Evolutionary conservation across 345 rosid species (phyloP).

Genomic region (Populus nigra): DNA sequence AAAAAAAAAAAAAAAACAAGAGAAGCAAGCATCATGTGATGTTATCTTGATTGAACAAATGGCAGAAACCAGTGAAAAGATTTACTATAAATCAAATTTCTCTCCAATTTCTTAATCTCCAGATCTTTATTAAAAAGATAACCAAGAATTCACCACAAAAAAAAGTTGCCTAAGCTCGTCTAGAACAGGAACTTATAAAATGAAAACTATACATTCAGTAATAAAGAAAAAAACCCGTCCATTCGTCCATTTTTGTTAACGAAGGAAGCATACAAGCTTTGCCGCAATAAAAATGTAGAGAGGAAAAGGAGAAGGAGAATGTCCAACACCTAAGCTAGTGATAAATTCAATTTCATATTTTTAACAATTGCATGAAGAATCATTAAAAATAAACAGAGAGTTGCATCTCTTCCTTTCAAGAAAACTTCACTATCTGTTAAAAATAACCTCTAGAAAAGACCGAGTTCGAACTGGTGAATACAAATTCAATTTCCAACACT

Average conservation of each 20-base stretch:
- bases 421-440: too few species aligned
- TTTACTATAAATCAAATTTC: background rate
- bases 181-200: background rate
- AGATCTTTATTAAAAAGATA: background rate
- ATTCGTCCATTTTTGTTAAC: background rate
- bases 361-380: background rate
- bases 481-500: too few species aligned
- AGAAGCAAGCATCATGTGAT: conserved; percentile 5
- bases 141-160: background rate
- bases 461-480: too few species aligned
- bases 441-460: too few species aligned
- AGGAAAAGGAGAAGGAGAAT: too few species aligned
- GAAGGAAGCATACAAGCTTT: background rate
- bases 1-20: background rate
- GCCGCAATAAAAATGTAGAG: background rate
- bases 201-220: background rate
- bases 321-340: background rate
- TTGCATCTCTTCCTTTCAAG: background rate
- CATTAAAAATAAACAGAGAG: background rate
- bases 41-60: background rate
- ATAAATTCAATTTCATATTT: background rate
- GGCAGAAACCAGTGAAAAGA: background rate
- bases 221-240: background rate
- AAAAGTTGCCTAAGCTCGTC: background rate
- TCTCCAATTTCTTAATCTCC: conserved; percentile 8